A percentile compares a stretch with the other conserved stretches of the same genome.
These are phyloP conservation scores for Pseudogymnoascus sp. DNA, from an alignment of 2,329 filamentous ascomycete genomes.

Conservation along the genomic window DNA sequence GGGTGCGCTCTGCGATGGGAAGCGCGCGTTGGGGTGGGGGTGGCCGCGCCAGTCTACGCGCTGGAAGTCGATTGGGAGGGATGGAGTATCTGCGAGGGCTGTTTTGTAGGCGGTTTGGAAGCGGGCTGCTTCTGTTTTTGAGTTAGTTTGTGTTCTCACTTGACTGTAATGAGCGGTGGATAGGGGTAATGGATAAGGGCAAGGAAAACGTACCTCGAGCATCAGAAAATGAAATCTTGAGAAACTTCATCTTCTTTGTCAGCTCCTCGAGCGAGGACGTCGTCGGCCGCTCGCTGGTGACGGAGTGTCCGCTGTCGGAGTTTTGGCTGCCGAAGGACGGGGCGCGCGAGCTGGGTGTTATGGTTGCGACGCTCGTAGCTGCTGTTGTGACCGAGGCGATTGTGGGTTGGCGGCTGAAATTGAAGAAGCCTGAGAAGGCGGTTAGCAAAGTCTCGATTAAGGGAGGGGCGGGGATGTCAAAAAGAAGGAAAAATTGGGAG, in stretches of 20 bases:
- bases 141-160: neutral
- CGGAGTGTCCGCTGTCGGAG: neutral
- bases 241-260: neutral
- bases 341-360: neutral
- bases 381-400: neutral
- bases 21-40: neutral
- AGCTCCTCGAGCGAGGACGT: neutral
- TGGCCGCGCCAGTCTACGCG: neutral
- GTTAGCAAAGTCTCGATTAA: neutral
- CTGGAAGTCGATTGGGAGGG: neutral
- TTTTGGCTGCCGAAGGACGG: neutral
- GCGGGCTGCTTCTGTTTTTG: neutral
- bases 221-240: neutral
- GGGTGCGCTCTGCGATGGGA: neutral
- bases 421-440: neutral
- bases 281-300: neutral
- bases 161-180: no score
- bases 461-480: no score
- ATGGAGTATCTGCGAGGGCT: neutral
- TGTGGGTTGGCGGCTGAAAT: neutral
- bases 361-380: neutral
- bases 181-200: neutral
- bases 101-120: neutral
- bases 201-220: neutral
- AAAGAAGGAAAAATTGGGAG: no score